Evolutionary conservation across 257 asterid genomes (phyloP).

Genomic region (Capsicum pubescens): DNA sequence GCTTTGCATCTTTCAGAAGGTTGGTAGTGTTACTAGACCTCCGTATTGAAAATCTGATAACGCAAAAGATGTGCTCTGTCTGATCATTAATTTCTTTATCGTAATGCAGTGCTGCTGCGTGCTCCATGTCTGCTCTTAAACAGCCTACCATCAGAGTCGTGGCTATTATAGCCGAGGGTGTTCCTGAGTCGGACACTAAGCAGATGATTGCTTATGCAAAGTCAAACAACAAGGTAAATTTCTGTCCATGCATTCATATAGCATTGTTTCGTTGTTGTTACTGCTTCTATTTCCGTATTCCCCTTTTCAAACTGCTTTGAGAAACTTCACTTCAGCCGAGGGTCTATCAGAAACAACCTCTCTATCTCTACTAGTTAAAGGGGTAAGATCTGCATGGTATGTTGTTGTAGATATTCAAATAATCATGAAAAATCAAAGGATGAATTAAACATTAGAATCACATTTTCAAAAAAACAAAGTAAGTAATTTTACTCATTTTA

Average conservation of each 20-base stretch:
- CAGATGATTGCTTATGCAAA: constrained; percentile 94
- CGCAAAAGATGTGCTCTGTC: background rate
- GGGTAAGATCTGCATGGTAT: no score
- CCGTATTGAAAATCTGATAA: background rate
- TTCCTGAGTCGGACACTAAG: constrained; percentile 92
- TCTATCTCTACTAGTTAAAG: background rate
- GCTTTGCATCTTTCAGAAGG: constrained; percentile 98
- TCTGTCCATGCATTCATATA: background rate
- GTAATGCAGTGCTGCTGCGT: constrained; percentile 88
- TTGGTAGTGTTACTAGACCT: constrained; percentile 28
- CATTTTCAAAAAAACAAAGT: no score
- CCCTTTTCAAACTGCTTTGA: background rate
- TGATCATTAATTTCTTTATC: constrained; percentile 30
- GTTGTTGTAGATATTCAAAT: no score
- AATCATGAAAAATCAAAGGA: background rate
- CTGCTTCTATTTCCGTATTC: background rate
- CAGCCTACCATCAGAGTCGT: constrained; percentile 91
- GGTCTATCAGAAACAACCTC: background rate
- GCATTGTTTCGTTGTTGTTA: background rate
- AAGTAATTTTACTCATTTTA: no score
- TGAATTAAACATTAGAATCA: no score
- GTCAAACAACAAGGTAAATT: constrained; percentile 85
- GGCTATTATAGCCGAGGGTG: constrained; percentile 98
- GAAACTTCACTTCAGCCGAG: background rate
- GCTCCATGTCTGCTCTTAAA: constrained; percentile 93